Conservation (phyloP, 495 filamentous ascomycete species). For the Aspergillus diversus region DNA sequence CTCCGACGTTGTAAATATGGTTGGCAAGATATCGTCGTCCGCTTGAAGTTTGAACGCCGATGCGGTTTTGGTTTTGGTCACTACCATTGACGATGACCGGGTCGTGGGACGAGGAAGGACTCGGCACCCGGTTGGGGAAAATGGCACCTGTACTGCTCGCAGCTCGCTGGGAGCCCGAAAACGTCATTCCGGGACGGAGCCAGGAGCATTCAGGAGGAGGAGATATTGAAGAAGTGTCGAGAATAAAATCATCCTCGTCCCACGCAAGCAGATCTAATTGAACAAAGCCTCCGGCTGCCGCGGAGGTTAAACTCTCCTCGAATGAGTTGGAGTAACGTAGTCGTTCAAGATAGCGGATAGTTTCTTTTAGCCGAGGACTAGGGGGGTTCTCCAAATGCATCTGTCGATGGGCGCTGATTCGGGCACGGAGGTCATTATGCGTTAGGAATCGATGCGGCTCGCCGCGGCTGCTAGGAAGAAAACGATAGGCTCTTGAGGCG, state of each 20-base stretch:
- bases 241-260: constrained; percentile 63
- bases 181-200: constrained; percentile 66
- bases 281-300: constrained; percentile 53
- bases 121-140: constrained; percentile 35
- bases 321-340: constrained; percentile 59
- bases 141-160: constrained; percentile 36
- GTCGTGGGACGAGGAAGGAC: constrained; percentile 31
- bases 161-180: constrained; percentile 63
- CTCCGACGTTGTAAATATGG: constrained; percentile 31
- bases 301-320: constrained; percentile 59
- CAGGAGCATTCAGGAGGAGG: constrained; percentile 64
- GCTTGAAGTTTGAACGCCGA: constrained; percentile 36
- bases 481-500: constrained; percentile 40
- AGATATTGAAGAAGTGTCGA: constrained; percentile 57
- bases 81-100: constrained; percentile 47
- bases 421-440: constrained; percentile 49
- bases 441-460: constrained; percentile 37
- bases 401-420: constrained; percentile 55
- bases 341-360: constrained; percentile 66
- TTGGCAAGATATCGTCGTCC: constrained; percentile 46
- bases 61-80: constrained; percentile 32
- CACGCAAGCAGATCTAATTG: constrained; percentile 45
- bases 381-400: constrained; percentile 51
- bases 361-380: constrained; percentile 56
- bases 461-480: constrained; percentile 37